Evolutionary conservation across 2,329 filamentous ascomycete genomes (phyloP).

Genomic region (Myriosclerotinia duriaeana): DNA sequence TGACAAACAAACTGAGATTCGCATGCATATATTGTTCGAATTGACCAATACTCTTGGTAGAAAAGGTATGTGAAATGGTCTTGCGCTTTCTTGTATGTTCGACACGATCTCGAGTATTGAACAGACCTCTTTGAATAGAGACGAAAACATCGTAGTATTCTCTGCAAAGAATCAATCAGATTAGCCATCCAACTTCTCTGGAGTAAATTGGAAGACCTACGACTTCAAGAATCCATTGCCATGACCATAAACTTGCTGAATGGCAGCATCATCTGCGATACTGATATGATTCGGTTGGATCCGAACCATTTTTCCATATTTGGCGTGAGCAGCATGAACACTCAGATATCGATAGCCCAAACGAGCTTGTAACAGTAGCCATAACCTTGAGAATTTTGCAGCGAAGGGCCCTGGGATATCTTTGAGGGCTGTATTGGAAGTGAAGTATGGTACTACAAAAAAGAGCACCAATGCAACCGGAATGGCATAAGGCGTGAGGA

Average conservation of each 20-base stretch:
- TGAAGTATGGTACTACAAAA: slow-evolving; percentile 40
- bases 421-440: slow-evolving; percentile 36
- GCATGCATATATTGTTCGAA: slow-evolving; percentile 87
- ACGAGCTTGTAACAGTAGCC: slow-evolving; percentile 69
- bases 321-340: slow-evolving; percentile 73
- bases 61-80: slow-evolving; percentile 84
- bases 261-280: slow-evolving; percentile 76
- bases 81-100: slow-evolving; percentile 89
- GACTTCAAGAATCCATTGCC: slow-evolving; percentile 74
- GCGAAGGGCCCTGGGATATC: slow-evolving; percentile 52
- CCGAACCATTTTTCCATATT: slow-evolving; percentile 71
- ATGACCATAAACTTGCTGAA: slow-evolving; percentile 74
- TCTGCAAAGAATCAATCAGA: slow-evolving; percentile 47
- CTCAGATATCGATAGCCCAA: slow-evolving; percentile 62
- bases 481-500: slow-evolving; percentile 51
- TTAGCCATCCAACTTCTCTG: background rate
- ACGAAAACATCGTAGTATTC: slow-evolving; percentile 93
- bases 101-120: slow-evolving; percentile 79
- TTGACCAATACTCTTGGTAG: slow-evolving; percentile 73
- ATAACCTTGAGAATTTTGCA: slow-evolving; percentile 72
- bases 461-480: slow-evolving; percentile 47
- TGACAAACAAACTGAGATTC: slow-evolving; percentile 72
- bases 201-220: slow-evolving; percentile 42
- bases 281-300: slow-evolving; percentile 84
- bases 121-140: slow-evolving; percentile 78